Base-by-base conservation (phyloP, 1,284 basidiomycete genomes). In the Ceratobasidium papillatum region DNA sequence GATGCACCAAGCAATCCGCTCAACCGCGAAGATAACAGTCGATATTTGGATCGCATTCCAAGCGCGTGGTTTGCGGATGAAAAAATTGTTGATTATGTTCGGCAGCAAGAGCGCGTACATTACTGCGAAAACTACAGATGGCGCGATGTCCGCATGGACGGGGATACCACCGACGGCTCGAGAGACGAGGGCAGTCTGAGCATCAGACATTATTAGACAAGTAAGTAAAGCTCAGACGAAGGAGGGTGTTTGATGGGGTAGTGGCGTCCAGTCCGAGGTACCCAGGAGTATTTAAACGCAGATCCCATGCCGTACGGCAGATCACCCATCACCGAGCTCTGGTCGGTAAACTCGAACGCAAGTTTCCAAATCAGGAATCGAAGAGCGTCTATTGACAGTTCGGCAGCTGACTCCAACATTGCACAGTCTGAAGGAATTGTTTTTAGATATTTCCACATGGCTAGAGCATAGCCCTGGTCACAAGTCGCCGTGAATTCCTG, bases 51-150 rank as follows among this genome's bases (percentile, higher is more conserved):
- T 72, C 1, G 19, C n/a, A 43, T 72, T 72, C 69, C 69, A 72
- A 32, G 69, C 69, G 8, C 69, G 69, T 34, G 69, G 69, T 25
- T 72, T 72, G 25, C 43, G 41, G 47, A 81, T 74, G 19, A 78
- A 75, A 66, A 82, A 58, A 32, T 83, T 80, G 75, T 82, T 82
- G 9, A 80, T 58, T 41, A 81, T 78, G 14, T 83, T 61, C 7
- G 82, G 83, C 2, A 82, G n/a, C 17, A 84, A 77, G 4, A 80
- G 59, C 1, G 76, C 81, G 77, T 83, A 84, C 7, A 83, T 77
- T 3, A 79, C 77, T 3, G 81, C 81, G 75, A 83, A 84, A 8
- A 83, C 19, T n/a, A 84, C 78, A 1, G 82, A 83, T 22, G 84
- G 82, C 17, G 78, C 82, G 61, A 82, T 80, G 76, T 84, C 83